Conservation (phyloP, 345 rosid genomes). For the Linum lewisii region DNA sequence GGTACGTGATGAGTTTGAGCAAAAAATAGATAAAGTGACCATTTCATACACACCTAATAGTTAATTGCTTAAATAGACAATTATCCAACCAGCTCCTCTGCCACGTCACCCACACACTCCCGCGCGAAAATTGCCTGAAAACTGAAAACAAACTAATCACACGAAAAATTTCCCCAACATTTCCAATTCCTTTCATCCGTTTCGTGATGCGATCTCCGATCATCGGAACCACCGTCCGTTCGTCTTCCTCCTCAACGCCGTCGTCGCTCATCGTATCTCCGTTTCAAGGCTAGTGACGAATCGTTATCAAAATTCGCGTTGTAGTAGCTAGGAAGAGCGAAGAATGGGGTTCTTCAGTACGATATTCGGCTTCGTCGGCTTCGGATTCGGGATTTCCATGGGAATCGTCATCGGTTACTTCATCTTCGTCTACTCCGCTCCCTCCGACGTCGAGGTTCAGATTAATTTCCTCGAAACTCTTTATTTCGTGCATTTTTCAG, state of each 20-base stretch:
- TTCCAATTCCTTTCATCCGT: neutral
- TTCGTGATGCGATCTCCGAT: neutral
- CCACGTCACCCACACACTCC: too few relatives aligned
- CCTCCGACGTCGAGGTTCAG: constrained; percentile 63
- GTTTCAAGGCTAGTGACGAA: too few relatives aligned
- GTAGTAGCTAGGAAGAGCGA: neutral
- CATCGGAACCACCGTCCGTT: neutral
- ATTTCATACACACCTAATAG: too few relatives aligned
- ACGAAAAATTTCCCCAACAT: neutral
- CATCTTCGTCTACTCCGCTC: constrained; percentile 69
- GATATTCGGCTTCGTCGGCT: constrained; percentile 65
- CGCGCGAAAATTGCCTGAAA: neutral
- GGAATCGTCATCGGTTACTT: constrained; percentile 73
- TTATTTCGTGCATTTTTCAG: too few relatives aligned
- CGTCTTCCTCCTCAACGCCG: neutral
- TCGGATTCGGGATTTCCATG: constrained; percentile 67
- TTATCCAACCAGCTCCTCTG: too few relatives aligned
- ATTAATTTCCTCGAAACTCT: too few relatives aligned
- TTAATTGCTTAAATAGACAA: too few relatives aligned
- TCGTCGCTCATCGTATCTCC: neutral
- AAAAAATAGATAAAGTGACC: too few relatives aligned
- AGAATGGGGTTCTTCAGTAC: constrained; percentile 73
- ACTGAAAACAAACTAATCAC: neutral
- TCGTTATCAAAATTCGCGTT: neutral
- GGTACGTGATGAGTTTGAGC: too few relatives aligned